phyloP scores from a whole-genome alignment of 2,329 filamentous ascomycete genomes.

The Phyllosticta citrichinensis region DNA sequence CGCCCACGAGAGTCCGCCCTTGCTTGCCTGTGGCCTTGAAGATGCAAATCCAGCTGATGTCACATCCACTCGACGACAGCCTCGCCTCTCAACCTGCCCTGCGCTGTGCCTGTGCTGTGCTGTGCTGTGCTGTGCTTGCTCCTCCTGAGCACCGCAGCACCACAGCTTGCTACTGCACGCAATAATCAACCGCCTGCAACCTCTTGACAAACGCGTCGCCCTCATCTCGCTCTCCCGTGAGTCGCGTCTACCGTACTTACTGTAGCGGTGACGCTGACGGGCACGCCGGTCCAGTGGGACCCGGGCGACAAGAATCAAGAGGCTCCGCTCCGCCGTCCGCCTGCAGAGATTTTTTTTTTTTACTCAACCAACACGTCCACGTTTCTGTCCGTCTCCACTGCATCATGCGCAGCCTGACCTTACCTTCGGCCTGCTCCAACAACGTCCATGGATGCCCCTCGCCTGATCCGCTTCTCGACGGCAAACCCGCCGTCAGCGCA shows the following conservation, averaged over 20 bases:
- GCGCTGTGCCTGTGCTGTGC: not conserved
- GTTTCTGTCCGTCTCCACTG: not conserved
- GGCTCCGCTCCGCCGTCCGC: conserved; percentile 10
- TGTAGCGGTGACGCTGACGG: not conserved
- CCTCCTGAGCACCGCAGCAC: no score
- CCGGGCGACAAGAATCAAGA: conserved; percentile 5
- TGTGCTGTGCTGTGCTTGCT: no score
- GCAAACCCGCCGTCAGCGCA: not conserved
- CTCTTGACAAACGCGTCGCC: conserved; percentile 5
- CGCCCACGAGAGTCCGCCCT: not conserved
- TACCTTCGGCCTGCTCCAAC: not conserved
- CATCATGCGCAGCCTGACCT: not conserved
- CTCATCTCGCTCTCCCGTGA: not conserved
- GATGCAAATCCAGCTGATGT: conserved; percentile 5
- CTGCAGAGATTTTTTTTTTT: conserved; percentile 11
- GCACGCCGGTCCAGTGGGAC: conserved; percentile 8
- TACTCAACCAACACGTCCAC: not conserved
- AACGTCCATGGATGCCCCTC: not conserved
- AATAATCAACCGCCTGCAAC: not conserved
- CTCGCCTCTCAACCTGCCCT: not conserved
- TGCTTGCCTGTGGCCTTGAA: conserved; percentile 8
- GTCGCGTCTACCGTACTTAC: not conserved
- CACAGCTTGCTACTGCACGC: not conserved
- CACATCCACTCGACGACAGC: not conserved
- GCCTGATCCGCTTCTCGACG: not conserved